Evolutionary conservation across 2,329 filamentous ascomycete genomes (phyloP), one percentile per base, ranked within the genome.

Genomic region (Fusarium tjaetaba): DNA sequence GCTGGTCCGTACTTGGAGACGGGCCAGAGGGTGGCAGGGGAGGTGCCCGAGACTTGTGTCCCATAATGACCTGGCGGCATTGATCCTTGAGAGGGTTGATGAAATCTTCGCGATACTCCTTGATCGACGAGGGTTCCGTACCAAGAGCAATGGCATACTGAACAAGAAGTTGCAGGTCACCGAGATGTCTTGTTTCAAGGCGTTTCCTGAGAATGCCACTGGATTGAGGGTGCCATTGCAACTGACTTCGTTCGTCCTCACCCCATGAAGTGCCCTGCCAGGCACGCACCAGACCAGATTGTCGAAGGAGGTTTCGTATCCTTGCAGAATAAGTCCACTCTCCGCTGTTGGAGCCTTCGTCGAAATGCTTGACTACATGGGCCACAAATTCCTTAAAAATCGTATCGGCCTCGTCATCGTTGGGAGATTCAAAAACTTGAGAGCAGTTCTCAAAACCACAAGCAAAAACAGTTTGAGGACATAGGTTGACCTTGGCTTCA

Each of bases 351-450:
- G 80, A 74, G 4, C 82, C 81, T 32, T 85, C 84, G 45, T 86
- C 84, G 53, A 85, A 86, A 73, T 87, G 85, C 68, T 85, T 85
- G 41, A 85, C 82, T 30, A 87, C 81, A 64, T 87, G 85, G 49
- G 80, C 77, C 38, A 86, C 84, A 70, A 85, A 87, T 49, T 85
- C 82, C 73, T 85, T 84, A 58, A 85, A 84, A 3, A 80, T 81
- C 5, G 81, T 76, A 14, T 79, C 76, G 20, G 81, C 81, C 24
- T 86, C 83, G 24, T 79, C 79, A 48, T 85, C 84, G 32, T 79
- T 79, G 14, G 80, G 71, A 0, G 85, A 82, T 71, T 86, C 85
- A 43, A 85, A 84, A 5, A 87, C 81, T n/a, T 82, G 78, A 16
- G 78, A 70, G 69, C 85, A 87, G 56, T 82, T 82, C 61, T 83